A percentile compares a stretch with the other conserved stretches of the same genome.
Conservation (phyloP, 495 filamentous ascomycete genomes). For the Ascobolus immersus region DNA sequence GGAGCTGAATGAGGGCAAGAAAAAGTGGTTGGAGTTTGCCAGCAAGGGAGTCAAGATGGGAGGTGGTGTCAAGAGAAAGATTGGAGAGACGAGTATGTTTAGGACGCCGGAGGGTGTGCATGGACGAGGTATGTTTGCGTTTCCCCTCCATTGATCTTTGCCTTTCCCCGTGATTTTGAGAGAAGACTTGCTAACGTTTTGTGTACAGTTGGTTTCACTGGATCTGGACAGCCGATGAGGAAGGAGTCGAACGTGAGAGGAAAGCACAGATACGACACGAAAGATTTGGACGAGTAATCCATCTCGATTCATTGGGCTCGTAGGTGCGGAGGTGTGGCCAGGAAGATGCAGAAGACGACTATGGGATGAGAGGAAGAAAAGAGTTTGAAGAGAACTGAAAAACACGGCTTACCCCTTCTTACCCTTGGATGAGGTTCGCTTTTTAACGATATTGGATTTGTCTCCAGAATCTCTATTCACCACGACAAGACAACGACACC, state of each 20-base stretch:
- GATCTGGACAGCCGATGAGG: slow-evolving; percentile 80
- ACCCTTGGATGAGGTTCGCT: no score
- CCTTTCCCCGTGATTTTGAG: neutral
- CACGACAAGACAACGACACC: no score
- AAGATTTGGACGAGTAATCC: slow-evolving; percentile 41
- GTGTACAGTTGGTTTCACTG: slow-evolving; percentile 65
- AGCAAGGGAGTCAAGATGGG: slow-evolving; percentile 55
- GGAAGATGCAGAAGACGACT: no score
- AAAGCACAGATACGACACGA: slow-evolving; percentile 65
- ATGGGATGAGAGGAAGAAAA: no score
- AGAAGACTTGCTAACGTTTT: slow-evolving; percentile 17
- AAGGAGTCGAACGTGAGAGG: slow-evolving; percentile 56
- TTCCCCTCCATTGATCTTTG: slow-evolving; percentile 7
- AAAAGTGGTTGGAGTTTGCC: slow-evolving; percentile 81
- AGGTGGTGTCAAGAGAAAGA: slow-evolving; percentile 41
- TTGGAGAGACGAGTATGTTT: slow-evolving; percentile 57
- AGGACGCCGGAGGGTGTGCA: slow-evolving; percentile 64
- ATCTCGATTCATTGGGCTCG: no score
- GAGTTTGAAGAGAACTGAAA: no score
- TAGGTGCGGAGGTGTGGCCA: no score
- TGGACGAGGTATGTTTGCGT: slow-evolving; percentile 41
- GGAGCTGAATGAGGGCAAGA: slow-evolving; percentile 71
- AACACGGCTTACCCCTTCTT: no score
- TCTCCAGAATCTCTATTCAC: no score
- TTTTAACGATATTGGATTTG: no score